A percentile compares a stretch with the other conserved stretches of the same genome.
Evolutionary conservation across 768 basidiomycete genomes (phyloP).

Genomic region (Tephrocybe sp.): DNA sequence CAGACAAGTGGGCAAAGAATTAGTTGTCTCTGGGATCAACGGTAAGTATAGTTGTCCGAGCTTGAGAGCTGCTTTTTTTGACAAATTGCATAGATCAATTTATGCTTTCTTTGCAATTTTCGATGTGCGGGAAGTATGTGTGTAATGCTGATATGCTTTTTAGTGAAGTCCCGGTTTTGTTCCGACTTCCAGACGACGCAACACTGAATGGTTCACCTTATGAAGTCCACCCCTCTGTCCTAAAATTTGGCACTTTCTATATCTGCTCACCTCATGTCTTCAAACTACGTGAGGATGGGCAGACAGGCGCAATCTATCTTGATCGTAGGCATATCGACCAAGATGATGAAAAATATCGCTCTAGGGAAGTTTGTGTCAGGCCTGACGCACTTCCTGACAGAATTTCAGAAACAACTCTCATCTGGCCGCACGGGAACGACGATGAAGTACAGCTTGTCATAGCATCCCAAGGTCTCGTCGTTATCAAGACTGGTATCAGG

Average conservation of each 20-base stretch:
- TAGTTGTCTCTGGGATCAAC: not conserved
- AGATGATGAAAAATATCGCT: not conserved
- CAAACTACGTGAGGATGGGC: not conserved
- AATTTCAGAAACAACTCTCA: not conserved
- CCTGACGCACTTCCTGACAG: conserved; percentile 1
- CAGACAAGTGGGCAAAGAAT: not conserved
- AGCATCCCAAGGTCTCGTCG: not conserved
- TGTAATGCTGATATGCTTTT: not conserved
- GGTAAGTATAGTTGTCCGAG: not conserved
- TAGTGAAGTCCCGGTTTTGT: not conserved
- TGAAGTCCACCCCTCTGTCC: not conserved
- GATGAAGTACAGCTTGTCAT: conserved; percentile 2
- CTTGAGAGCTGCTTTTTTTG: not conserved
- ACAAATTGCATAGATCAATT: not conserved
- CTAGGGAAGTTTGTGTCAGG: conserved; percentile 4
- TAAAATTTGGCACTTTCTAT: not conserved
- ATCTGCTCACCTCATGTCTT: conserved; percentile 6
- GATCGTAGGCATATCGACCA: not conserved
- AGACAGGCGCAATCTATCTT: conserved; percentile 2
- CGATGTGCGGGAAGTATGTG: conserved; percentile 1
- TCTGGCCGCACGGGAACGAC: conserved; percentile 5
- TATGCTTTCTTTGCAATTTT: conserved; percentile 1
- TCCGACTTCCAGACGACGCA: not conserved
- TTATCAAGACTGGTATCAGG: conserved; percentile 5
- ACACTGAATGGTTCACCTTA: not conserved